These are phyloP conservation scores for Fusarium keratoplasticum DNA, from an alignment of 2,329 filamentous ascomycete species.

Conservation along the genomic window DNA sequence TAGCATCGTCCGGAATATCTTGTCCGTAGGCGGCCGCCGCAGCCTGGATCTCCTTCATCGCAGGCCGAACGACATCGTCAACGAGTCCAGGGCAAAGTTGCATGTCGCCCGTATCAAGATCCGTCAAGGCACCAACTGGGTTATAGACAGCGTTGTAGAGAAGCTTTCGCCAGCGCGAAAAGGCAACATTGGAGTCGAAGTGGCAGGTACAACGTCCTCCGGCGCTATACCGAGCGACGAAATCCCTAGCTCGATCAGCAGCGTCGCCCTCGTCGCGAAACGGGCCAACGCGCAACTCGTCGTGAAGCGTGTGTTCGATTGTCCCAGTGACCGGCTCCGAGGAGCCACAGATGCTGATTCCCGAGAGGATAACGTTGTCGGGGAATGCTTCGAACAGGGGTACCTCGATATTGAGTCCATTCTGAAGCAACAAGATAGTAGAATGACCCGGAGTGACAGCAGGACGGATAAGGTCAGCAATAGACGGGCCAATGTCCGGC, in stretches of 20 bases:
- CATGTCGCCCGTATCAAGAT: constrained; percentile 39
- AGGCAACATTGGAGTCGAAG: constrained; percentile 36
- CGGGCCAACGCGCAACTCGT: constrained; percentile 37
- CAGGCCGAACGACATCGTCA: constrained; percentile 37
- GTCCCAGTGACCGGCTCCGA: constrained; percentile 36
- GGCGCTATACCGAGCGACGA: constrained; percentile 37
- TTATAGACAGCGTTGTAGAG: constrained; percentile 43
- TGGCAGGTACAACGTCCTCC: constrained; percentile 32
- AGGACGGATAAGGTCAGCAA: constrained; percentile 37
- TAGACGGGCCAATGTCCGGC: constrained; percentile 29
- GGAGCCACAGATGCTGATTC: constrained; percentile 42
- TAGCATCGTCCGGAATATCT: constrained; percentile 33
- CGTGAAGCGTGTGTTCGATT: constrained; percentile 38
- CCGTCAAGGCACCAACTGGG: constrained; percentile 35
- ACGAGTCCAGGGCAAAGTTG: constrained; percentile 40
- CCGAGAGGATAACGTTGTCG: constrained; percentile 36
- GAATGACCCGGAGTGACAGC: constrained; percentile 35
- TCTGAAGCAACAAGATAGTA: constrained; percentile 40
- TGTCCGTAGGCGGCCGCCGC: constrained; percentile 39
- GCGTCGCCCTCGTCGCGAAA: constrained; percentile 31
- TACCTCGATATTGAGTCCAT: constrained; percentile 41
- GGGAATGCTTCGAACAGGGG: constrained; percentile 37
- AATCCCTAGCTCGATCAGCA: constrained; percentile 32
- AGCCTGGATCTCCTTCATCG: constrained; percentile 40
- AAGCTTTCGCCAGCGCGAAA: constrained; percentile 42